A percentile compares a stretch with the other conserved stretches of the same genome.
phyloP scores from a whole-genome alignment of 805 yeast genomes.

The Ogataea pini region DNA sequence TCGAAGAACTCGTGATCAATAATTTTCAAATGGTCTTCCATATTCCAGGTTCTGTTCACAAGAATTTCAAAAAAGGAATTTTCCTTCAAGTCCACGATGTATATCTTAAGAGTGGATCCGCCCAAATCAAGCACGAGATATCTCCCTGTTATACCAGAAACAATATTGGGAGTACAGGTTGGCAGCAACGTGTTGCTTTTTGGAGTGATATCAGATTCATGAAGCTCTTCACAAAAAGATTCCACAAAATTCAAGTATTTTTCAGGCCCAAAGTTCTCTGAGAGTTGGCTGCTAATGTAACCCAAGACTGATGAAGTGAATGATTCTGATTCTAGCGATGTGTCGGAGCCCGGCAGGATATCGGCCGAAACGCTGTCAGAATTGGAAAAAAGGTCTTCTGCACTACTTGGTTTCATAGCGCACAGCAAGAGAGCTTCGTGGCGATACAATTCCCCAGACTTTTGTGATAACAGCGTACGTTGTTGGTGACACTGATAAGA shows the following conservation, averaged over 20 bases:
- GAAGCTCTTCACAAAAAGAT: not conserved
- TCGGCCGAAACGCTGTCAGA: not conserved
- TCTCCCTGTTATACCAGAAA: slow-evolving; percentile 20
- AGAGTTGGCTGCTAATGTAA: not conserved
- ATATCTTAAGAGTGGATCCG: slow-evolving; percentile 52
- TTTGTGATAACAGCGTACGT: too few relatives aligned
- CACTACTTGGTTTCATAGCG: not conserved
- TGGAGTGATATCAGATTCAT: not conserved
- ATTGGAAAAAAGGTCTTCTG: not conserved
- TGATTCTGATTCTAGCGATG: not conserved
- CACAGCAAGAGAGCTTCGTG: not conserved
- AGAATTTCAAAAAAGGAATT: slow-evolving; percentile 12
- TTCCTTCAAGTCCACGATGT: slow-evolving; percentile 23
- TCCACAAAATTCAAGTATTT: not conserved
- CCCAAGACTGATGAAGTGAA: not conserved
- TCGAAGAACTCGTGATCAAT: slow-evolving; percentile 46
- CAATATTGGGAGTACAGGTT: slow-evolving; percentile 13
- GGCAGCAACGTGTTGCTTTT: not conserved
- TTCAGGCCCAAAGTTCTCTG: not conserved
- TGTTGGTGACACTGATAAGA: too few relatives aligned
- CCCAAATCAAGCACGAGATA: slow-evolving; percentile 56
- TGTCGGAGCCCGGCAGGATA: not conserved
- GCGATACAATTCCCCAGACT: too few relatives aligned
- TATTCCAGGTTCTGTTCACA: slow-evolving; percentile 37
- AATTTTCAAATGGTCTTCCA: slow-evolving; percentile 40